These are phyloP conservation scores for Fraxinus excelsior DNA, from an alignment of 257 asterid genomes.

Conservation along the genomic window DNA sequence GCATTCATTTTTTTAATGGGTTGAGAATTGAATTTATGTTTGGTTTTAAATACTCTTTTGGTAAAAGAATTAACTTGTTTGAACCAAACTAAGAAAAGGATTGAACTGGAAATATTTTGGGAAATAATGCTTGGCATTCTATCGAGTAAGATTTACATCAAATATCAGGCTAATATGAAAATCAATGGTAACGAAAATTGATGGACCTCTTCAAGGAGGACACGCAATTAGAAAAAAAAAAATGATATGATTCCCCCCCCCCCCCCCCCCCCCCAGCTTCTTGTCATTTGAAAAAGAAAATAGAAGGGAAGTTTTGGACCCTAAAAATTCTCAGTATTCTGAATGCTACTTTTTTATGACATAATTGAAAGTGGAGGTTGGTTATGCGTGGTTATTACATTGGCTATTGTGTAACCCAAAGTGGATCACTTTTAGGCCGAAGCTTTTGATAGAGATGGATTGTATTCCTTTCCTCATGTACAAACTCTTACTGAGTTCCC, in stretches of 20 bases:
- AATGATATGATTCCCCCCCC: not conserved
- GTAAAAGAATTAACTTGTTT: not conserved
- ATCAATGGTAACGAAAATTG: not conserved
- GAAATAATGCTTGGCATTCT: constrained; percentile 14
- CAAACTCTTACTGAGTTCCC: constrained; percentile 71
- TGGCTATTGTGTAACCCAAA: not conserved
- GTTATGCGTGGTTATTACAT: constrained; percentile 8
- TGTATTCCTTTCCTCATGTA: constrained; percentile 53
- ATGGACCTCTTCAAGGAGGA: not conserved
- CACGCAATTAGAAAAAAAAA: not conserved
- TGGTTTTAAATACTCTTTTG: not conserved
- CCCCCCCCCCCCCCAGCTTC: not conserved
- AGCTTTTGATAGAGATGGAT: constrained; percentile 28
- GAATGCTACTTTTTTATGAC: not conserved
- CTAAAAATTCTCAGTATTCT: not conserved
- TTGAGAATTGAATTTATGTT: constrained; percentile 5
- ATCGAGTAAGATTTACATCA: constrained; percentile 8
- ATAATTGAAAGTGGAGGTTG: constrained; percentile 3
- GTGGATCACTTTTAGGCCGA: constrained; percentile 44
- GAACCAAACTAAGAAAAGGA: not conserved
- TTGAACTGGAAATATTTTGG: constrained; percentile 7
- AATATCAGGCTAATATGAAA: not conserved
- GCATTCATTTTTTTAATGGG: not conserved
- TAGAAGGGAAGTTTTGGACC: not conserved
- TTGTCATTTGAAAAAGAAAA: not conserved